Evolutionary conservation across 805 yeast species (phyloP), one percentile per base, ranked within the genome.

Genomic region (Ogataea neopini): DNA sequence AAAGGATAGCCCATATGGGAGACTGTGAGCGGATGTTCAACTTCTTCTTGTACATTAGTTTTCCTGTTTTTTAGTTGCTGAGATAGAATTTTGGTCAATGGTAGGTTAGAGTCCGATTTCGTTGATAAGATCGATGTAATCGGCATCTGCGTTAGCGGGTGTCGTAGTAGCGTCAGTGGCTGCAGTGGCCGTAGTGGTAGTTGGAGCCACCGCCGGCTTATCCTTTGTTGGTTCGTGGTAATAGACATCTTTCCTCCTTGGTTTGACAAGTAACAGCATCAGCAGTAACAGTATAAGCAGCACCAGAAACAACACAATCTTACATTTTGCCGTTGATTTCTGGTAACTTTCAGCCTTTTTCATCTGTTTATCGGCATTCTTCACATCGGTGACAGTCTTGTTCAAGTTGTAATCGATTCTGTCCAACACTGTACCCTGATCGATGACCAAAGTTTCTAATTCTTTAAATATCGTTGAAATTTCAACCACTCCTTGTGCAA

Each of bases 401-500:
- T 85, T 86, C 49, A 94, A 70, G 62, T 94, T 94, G 65, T 92
- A 94, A 67, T 92, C 99, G 47, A 94, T 92, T 56, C 97, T 73
- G 67, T 94, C 99, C 50, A 94, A 74, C 37, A 94, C 77, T 0
- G 97, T 88, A 1, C 99, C 99, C 68, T 94, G 99, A 60, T 94
- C 98, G 47, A 94, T 86, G 36, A 94, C 88, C 76, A 94, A 74
- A 32, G 83, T 80, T 60, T 95, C 97, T 79, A 94, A 79, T 61
- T 94, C 98, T 63, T 86, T 86, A 72, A 94, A 94, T 38, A 94
- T 92, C 1, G 92, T 88, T 25, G 95, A 86, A 1, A 94, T 88
- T 63, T 94, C 99, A 34, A 92, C 71, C 38, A 94, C 96, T 43
- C 97, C 96, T 73, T 88, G 88, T 3, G 99, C 98, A 45, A 94